These are phyloP conservation scores for Trichaptum fuscoviolaceum DNA, from an alignment of 768 basidiomycete species.

Conservation along the genomic window DNA sequence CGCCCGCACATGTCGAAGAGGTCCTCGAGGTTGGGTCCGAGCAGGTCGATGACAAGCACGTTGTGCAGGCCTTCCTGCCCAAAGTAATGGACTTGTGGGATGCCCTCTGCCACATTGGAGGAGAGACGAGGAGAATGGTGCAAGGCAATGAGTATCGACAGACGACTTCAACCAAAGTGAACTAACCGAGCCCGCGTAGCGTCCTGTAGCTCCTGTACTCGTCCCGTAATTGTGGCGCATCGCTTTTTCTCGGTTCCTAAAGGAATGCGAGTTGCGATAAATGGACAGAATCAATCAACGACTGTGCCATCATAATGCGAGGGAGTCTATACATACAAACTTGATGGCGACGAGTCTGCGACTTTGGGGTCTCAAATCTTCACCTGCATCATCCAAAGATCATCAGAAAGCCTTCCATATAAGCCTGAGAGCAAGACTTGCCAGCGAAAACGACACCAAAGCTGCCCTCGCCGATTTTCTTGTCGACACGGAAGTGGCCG, in stretches of 20 bases:
- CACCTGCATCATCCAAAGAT: background rate
- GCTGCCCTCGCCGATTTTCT: conserved; percentile 99
- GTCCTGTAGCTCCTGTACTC: conserved; percentile 98
- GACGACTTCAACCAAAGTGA: conserved; percentile 8
- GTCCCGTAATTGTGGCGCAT: conserved; percentile 95
- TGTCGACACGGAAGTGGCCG: conserved; percentile 82
- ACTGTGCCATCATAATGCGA: background rate
- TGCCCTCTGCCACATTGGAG: conserved; percentile 57
- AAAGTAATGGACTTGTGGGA: conserved; percentile 98
- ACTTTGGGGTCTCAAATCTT: conserved; percentile 22
- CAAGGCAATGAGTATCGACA: conserved; percentile 6
- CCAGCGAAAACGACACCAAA: conserved; percentile 98
- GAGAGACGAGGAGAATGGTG: background rate
- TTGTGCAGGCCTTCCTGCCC: conserved; percentile 99
- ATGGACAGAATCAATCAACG: conserved; percentile 2
- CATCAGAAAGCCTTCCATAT: background rate
- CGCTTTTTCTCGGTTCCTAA: conserved; percentile 92
- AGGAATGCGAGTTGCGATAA: background rate
- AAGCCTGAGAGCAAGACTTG: conserved; percentile 28
- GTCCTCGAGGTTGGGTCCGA: conserved; percentile 97
- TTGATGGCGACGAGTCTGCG: conserved; percentile 84
- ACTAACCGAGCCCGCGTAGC: conserved; percentile 81
- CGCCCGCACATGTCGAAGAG: conserved; percentile 99
- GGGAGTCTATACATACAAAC: conserved; percentile 51
- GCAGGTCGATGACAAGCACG: conserved; percentile 86